Evolutionary conservation across 345 rosid species (phyloP).

Genomic region (Limnanthes douglasii): DNA sequence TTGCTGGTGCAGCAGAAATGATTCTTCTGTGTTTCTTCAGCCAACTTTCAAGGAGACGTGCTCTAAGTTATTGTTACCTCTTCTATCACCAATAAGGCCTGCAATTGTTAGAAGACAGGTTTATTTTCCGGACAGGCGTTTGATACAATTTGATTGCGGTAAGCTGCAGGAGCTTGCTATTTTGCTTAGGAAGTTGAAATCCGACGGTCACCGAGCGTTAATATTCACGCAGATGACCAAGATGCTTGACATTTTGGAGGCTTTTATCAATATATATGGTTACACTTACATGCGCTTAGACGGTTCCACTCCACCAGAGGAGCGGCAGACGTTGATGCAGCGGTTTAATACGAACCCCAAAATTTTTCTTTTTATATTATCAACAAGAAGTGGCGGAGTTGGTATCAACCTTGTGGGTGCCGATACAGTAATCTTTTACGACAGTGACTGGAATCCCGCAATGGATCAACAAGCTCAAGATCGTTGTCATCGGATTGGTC

Average conservation of each 20-base stretch:
- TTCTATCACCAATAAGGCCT: constrained; percentile 77
- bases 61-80: constrained; percentile 58
- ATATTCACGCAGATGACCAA: constrained; percentile 99
- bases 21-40: constrained; percentile 42
- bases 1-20: constrained; percentile 77
- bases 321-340: constrained; percentile 99
- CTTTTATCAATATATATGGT: constrained; percentile 88
- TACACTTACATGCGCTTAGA: constrained; percentile 98
- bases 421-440: constrained; percentile 98
- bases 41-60: constrained; percentile 44
- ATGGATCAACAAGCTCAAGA: constrained; percentile 99
- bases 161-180: constrained; percentile 94
- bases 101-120: constrained; percentile 93
- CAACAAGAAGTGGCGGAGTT: constrained; percentile 99
- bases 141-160: constrained; percentile 98
- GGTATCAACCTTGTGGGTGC: constrained; percentile 99
- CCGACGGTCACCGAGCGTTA: constrained; percentile 90
- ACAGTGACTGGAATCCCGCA: constrained; percentile 99
- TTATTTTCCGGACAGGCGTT: constrained; percentile 94
- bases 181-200: constrained; percentile 77
- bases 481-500: constrained; percentile 99
- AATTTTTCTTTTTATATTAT: constrained; percentile 87
- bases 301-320: constrained; percentile 99
- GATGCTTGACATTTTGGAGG: constrained; percentile 98
- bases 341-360: constrained; percentile 98